Evolutionary conservation across 2,329 filamentous ascomycete species (phyloP).

Genomic region (Colletotrichum theobromicola): DNA sequence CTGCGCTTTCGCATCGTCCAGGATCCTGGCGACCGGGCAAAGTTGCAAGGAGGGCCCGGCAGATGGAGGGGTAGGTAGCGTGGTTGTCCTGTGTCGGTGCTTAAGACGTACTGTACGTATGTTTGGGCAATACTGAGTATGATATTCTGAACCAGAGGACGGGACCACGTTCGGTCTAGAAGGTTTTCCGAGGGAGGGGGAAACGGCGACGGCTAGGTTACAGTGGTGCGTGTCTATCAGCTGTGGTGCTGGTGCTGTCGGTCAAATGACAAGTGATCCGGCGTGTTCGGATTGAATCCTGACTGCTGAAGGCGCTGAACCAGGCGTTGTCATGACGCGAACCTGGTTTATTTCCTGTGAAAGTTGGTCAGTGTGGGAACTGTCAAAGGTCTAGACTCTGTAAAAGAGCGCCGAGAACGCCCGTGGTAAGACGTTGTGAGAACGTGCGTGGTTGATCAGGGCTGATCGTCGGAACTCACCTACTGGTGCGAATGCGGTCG

Average conservation of each 20-base stretch:
- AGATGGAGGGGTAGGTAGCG: not conserved
- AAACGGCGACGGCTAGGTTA: not conserved
- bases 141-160: constrained; percentile 1
- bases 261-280: not conserved
- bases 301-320: not conserved
- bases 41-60: not conserved
- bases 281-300: not conserved
- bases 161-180: not conserved
- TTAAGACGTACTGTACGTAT: not conserved
- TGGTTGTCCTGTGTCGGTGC: not conserved
- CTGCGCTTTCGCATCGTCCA: not conserved
- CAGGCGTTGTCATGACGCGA: not conserved
- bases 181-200: not conserved
- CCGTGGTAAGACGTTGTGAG: not conserved
- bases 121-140: not conserved
- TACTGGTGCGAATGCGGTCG: not conserved
- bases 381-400: not conserved
- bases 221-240: not conserved
- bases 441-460: not conserved
- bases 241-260: not conserved
- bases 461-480: not conserved
- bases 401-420: not conserved
- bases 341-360: not conserved
- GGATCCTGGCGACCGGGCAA: not conserved
- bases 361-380: constrained; percentile 18